phyloP scores from a whole-genome alignment of 331 rosid species.

The Prunus yedoensis region DNA sequence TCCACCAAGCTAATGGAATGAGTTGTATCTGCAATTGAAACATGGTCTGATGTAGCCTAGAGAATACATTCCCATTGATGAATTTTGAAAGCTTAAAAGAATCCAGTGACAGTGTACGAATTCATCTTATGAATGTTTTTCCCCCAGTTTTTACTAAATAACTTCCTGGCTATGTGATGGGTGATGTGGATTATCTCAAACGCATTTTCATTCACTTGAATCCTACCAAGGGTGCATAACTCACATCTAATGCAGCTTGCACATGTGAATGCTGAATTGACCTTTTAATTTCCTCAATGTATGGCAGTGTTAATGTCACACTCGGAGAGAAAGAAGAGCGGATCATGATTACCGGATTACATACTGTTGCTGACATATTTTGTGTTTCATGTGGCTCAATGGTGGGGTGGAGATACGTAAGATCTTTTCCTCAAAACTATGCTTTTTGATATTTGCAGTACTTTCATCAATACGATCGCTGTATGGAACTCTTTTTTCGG shows the following conservation, averaged over 20 bases:
- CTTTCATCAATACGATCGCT: background rate
- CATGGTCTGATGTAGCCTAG: background rate
- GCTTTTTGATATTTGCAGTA: background rate
- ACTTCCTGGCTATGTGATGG: conserved; percentile 2
- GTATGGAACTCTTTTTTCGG: background rate
- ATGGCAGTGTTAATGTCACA: conserved; percentile 66
- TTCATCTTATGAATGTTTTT: background rate
- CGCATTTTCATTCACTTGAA: background rate
- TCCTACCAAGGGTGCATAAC: background rate
- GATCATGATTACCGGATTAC: conserved; percentile 70
- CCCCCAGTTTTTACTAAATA: background rate
- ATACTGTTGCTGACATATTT: conserved; percentile 71
- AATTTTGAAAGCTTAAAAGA: background rate
- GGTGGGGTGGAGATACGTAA: conserved; percentile 88
- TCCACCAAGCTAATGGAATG: background rate
- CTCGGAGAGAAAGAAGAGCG: conserved; percentile 63
- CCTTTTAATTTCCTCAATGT: conserved; percentile 28
- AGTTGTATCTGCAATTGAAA: background rate
- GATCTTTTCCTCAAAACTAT: conserved; percentile 10
- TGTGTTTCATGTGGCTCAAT: conserved; percentile 71
- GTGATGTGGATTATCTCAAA: background rate
- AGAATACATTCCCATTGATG: background rate
- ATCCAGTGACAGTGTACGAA: background rate
- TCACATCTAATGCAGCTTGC: background rate
- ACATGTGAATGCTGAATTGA: conserved; percentile 24